Base-by-base conservation (phyloP, 2,329 filamentous ascomycete genomes). In the Trematosphaeria pertusa region DNA sequence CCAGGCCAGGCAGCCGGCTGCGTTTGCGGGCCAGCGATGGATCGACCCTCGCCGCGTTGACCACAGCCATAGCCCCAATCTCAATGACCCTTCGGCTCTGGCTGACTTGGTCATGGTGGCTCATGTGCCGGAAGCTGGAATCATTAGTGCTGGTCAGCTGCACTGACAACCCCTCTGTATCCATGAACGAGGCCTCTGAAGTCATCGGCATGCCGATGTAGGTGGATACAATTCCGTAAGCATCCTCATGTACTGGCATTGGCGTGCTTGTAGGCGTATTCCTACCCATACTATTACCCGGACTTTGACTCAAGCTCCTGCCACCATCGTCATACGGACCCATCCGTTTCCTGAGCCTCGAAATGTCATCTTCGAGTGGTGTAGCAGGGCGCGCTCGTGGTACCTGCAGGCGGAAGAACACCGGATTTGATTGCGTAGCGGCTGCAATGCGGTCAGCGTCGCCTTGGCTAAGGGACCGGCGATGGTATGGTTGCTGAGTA, bases 401-500 rank as follows among this genome's bases (percentile, higher is more conserved):
- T 18, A 44, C 44, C 45, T 58, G 59, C 7, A 62, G 53, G 5
- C 59, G 59, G 32, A 65, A 33, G 43, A 66, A 65, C 2, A 50
- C 58, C 12, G 61, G 64, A 5, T 61, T 61, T 39, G 33, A 35
- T 37, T 5, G 36, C 8, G 17, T 26, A 8, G 38, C 8, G 18
- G 46, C 24, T 22, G 45, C 48, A 26, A 52, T 40, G 20, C 43
- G 55, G 18, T 59, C 54, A 33, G 37, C 48, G n/a, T 59, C 61
- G 18, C 54, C 42, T 31, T 62, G 56, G 32, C 65, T 65, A n/a
- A 64, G 52, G 11, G 67, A 69, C 19, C 62, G 61, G n/a, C 62
- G 61, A 32, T 65, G 64, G 10, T 30, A 42, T 15, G 57, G 38
- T 19, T 22, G 44, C 37, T 58, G 3, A n/a, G 18, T 18, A 31